Conservation (phyloP, 139 green algal genomes). For the Chlamydomonas sp. region DNA sequence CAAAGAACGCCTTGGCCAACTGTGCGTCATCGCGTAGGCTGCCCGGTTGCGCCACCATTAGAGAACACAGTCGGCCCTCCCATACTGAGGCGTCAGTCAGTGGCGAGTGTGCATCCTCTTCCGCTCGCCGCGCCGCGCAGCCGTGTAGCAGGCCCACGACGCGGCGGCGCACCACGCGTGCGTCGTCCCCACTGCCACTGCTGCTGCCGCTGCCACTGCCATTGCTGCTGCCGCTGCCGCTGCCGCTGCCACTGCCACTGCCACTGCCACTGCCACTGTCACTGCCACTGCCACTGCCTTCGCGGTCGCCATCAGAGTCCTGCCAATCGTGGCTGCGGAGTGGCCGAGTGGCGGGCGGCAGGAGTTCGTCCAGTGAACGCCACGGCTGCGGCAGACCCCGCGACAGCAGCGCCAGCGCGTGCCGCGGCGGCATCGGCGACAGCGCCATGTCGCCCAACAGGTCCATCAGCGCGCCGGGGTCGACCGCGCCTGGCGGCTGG, state of each 20-base stretch:
- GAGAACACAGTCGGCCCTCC: too few species aligned
- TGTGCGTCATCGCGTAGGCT: too few species aligned
- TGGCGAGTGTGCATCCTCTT: too few species aligned
- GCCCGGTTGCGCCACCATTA: too few species aligned
- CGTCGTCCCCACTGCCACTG: not conserved
- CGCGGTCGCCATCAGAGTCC: not conserved
- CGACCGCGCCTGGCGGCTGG: not conserved
- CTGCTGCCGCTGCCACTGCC: not conserved
- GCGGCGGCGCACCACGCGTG: too few species aligned
- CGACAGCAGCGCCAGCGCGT: constrained; percentile 5
- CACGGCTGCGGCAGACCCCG: not conserved
- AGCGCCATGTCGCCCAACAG: not conserved
- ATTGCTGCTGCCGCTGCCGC: not conserved
- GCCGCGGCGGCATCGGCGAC: not conserved
- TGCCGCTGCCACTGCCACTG: not conserved
- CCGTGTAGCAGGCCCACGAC: too few species aligned
- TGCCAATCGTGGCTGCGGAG: not conserved
- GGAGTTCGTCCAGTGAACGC: not conserved
- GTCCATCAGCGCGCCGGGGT: not conserved
- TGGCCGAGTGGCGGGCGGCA: not conserved
- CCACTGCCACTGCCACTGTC: not conserved
- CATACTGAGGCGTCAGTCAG: too few species aligned
- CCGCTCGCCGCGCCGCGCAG: too few species aligned
- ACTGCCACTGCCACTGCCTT: not conserved
- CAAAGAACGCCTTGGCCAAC: too few species aligned